Percentiles rank a stretch among this genome's conserved stretches.
These are phyloP conservation scores for Tuber borchii DNA, from an alignment of 495 filamentous ascomycete genomes.

Conservation along the genomic window DNA sequence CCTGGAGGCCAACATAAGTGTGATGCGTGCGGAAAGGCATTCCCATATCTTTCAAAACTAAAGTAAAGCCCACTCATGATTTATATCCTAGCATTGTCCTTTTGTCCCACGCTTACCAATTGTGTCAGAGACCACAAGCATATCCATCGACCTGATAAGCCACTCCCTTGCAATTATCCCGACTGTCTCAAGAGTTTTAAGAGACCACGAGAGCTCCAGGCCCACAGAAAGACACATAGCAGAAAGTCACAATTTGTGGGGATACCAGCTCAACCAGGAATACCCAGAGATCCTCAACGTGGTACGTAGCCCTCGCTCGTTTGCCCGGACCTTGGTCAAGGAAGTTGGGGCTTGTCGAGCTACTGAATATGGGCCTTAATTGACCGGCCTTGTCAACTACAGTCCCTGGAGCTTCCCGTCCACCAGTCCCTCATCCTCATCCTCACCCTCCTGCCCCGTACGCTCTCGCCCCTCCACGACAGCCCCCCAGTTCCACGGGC, in stretches of 20 bases:
- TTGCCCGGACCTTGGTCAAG: not conserved
- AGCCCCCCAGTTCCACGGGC: not conserved
- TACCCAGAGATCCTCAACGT: not conserved
- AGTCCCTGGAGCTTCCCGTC: not conserved
- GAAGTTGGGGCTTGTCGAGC: not conserved
- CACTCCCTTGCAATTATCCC: conserved; percentile 2
- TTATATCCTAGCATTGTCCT: not conserved
- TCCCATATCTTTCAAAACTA: conserved; percentile 31
- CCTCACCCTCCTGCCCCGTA: not conserved
- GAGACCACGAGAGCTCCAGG: conserved; percentile 28
- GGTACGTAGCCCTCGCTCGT: not conserved
- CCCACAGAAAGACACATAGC: conserved; percentile 24
- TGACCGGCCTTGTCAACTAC: not conserved
- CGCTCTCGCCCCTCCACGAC: not conserved
- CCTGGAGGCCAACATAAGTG: conserved; percentile 11
- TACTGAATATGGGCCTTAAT: not conserved
- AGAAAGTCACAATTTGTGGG: not conserved
- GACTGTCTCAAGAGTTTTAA: conserved; percentile 26
- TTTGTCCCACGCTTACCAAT: not conserved
- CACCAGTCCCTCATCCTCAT: not conserved
- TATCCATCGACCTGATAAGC: conserved; percentile 20
- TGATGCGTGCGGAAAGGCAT: conserved; percentile 15
- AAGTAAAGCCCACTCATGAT: conserved; percentile 11
- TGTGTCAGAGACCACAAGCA: conserved; percentile 26
- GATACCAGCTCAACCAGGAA: no score